These are phyloP conservation scores for Babesia bigemina DNA, from an alignment of 169 alveolate genomes.

Conservation along the genomic window DNA sequence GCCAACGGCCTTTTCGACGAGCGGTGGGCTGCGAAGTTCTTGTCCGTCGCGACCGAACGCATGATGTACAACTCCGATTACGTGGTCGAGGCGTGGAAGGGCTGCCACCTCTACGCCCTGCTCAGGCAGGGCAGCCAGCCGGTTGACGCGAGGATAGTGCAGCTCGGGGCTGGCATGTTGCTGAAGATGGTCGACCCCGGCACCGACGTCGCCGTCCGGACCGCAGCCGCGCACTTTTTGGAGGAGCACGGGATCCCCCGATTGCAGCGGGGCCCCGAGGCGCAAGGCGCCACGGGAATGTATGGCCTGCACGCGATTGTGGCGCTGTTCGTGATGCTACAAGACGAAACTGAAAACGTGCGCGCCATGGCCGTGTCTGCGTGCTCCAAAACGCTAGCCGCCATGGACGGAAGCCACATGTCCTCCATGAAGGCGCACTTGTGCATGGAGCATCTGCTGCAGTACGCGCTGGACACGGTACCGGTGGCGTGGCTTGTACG, in stretches of 20 bases:
- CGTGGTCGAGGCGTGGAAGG: conserved; percentile 19
- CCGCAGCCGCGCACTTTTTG: background rate
- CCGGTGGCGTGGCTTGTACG: conserved; percentile 17
- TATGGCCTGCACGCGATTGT: conserved; percentile 11
- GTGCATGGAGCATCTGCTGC: conserved; percentile 18
- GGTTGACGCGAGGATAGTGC: background rate
- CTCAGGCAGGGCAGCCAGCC: background rate
- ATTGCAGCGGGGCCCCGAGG: background rate
- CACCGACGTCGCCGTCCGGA: conserved; percentile 14
- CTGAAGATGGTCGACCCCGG: conserved; percentile 30
- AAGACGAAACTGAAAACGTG: conserved; percentile 31
- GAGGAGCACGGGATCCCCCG: background rate
- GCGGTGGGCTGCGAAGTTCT: background rate
- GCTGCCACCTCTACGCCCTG: conserved; percentile 25
- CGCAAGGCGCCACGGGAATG: background rate
- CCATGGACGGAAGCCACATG: background rate
- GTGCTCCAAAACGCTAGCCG: background rate
- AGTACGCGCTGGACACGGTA: background rate
- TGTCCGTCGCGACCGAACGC: background rate
- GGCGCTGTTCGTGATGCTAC: conserved; percentile 27
- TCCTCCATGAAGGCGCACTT: conserved; percentile 2
- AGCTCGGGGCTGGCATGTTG: conserved; percentile 17
- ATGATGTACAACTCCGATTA: conserved; percentile 18
- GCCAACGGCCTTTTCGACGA: background rate
- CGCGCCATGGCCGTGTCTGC: conserved; percentile 17